A percentile compares a stretch with the other conserved stretches of the same genome.
Evolutionary conservation across 345 rosid genomes (phyloP).

Genomic region (Laguncularia racemosa): DNA sequence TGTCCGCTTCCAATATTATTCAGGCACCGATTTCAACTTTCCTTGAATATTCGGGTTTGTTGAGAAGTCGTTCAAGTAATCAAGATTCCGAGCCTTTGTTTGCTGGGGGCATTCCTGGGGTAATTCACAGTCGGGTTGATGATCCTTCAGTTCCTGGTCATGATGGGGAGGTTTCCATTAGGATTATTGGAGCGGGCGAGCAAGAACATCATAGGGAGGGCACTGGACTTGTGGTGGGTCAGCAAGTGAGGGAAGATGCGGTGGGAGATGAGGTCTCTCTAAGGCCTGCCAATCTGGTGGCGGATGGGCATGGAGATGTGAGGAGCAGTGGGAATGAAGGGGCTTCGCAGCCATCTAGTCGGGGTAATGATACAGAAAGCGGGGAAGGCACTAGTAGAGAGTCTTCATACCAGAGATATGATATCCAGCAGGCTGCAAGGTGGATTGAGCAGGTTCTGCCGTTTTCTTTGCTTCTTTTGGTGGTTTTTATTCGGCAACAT

Average conservation of each 20-base stretch:
- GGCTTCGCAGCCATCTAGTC: conserved; percentile 33
- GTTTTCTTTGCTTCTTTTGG: conserved; percentile 90
- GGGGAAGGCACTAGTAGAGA: conserved; percentile 62
- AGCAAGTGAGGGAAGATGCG: conserved; percentile 36
- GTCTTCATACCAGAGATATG: conserved; percentile 95
- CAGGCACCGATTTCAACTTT: conserved; percentile 88
- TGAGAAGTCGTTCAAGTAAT: conserved; percentile 43
- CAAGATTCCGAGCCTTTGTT: conserved; percentile 56
- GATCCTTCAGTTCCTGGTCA: conserved; percentile 28
- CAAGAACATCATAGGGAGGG: conserved; percentile 50
- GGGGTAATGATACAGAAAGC: conserved; percentile 36
- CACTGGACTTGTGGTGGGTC: conserved; percentile 49
- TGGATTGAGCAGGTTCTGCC: conserved; percentile 99
- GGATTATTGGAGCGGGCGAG: conserved; percentile 86
- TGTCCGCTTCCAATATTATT: conserved; percentile 75
- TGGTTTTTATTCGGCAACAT: conserved; percentile 98
- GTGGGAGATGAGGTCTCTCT: conserved; percentile 29
- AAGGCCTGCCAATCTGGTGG: conserved; percentile 14
- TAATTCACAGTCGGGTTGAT: conserved; percentile 25
- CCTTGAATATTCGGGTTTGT: conserved; percentile 86
- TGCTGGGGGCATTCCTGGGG: conserved; percentile 11
- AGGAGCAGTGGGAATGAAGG: conserved; percentile 44
- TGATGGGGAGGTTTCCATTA: conserved; percentile 84
- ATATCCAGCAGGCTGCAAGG: conserved; percentile 98
- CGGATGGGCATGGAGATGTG: conserved; percentile 37